Conservation (phyloP, 495 filamentous ascomycete species). For the Penicillium fimorum region DNA sequence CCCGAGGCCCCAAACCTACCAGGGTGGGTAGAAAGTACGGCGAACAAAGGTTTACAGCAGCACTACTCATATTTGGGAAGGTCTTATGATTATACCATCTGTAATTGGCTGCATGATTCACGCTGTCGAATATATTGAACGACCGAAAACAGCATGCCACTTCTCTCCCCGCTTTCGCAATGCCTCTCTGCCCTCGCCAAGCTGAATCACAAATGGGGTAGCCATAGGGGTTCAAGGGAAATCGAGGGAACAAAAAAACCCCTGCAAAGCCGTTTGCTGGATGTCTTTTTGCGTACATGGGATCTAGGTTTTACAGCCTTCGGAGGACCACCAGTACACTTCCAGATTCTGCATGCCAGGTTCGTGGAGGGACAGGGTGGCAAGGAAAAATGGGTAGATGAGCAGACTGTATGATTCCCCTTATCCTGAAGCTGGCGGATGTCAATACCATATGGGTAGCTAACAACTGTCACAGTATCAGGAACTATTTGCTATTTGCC, state of each 20-base stretch:
- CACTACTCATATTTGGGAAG: too few relatives aligned
- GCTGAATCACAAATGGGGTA: not conserved
- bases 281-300: conserved; percentile 56
- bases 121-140: too few relatives aligned
- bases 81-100: too few relatives aligned
- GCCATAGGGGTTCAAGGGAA: not conserved
- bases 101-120: too few relatives aligned
- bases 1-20: too few relatives aligned
- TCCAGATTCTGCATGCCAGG: conserved; percentile 61
- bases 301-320: conserved; percentile 70
- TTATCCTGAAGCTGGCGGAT: not conserved
- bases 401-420: conserved; percentile 55
- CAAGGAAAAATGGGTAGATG: conserved; percentile 68
- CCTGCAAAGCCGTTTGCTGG: conserved; percentile 1
- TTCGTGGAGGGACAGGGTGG: conserved; percentile 58
- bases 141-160: not conserved
- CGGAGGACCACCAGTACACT: conserved; percentile 70
- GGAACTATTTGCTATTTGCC: not conserved
- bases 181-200: not conserved
- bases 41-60: too few relatives aligned
- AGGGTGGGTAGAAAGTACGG: too few relatives aligned
- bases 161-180: not conserved
- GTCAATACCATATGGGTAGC: not conserved
- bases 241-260: not conserved
- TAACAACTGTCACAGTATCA: not conserved